phyloP scores from a whole-genome alignment of 192 early-diverging fungal species.

The Lunasporangiospora selenospora region DNA sequence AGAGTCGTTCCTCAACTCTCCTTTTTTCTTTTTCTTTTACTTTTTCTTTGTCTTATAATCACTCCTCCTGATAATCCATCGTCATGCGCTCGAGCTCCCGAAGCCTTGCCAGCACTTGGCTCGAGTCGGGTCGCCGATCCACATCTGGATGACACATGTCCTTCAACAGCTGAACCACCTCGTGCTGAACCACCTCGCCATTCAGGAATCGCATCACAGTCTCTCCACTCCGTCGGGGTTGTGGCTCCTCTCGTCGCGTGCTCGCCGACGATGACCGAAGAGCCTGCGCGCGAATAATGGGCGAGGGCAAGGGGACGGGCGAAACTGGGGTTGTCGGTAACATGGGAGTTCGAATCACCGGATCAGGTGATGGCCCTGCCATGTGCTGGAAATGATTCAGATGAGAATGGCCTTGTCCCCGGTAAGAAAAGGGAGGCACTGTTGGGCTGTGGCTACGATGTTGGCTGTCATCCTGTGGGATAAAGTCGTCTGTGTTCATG shows the following conservation, averaged over 20 bases:
- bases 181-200: conserved; percentile 26
- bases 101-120: conserved; percentile 8
- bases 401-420: too few relatives aligned
- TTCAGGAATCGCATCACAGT: conserved; percentile 44
- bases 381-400: too few relatives aligned
- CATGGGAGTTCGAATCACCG: too few relatives aligned
- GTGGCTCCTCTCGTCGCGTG: conserved; percentile 23
- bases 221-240: conserved; percentile 32
- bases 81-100: conserved; percentile 11
- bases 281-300: conserved; percentile 12
- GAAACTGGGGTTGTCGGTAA: conserved; percentile 36
- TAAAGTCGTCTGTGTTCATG: too few relatives aligned
- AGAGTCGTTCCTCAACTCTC: too few relatives aligned
- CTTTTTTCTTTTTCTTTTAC: too few relatives aligned
- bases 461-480: too few relatives aligned
- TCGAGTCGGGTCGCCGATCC: conserved; percentile 21
- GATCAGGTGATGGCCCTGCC: too few relatives aligned
- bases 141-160: conserved; percentile 40
- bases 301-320: conserved; percentile 31
- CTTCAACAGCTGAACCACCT: conserved; percentile 30
- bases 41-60: too few relatives aligned
- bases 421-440: too few relatives aligned
- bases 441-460: too few relatives aligned
- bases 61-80: background rate
- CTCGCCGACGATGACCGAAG: conserved; percentile 9